phyloP scores from a whole-genome alignment of 1,284 basidiomycete species.

The Irpex sp. region DNA sequence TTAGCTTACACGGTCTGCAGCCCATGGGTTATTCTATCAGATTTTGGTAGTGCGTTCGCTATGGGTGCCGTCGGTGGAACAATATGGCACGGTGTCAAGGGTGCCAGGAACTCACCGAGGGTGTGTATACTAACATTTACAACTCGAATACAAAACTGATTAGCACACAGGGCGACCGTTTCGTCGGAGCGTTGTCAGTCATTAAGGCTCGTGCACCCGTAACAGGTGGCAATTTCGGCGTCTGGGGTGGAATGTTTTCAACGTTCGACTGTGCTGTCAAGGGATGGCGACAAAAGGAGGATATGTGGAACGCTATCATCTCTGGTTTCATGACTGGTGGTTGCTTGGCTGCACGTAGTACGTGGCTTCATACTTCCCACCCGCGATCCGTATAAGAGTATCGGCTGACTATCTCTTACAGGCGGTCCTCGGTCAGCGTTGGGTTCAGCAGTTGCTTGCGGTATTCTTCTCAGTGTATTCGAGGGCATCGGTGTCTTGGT shows the following conservation, averaged over 20 bases:
- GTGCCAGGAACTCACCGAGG: slow-evolving; percentile 94
- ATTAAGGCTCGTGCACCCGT: slow-evolving; percentile 99
- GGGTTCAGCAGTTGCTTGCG: slow-evolving; percentile 94
- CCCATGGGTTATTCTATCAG: slow-evolving; percentile 98
- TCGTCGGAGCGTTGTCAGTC: slow-evolving; percentile 93
- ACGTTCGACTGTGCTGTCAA: slow-evolving; percentile 99
- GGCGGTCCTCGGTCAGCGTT: slow-evolving; percentile 94
- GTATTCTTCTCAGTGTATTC: slow-evolving; percentile 96
- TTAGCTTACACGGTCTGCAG: slow-evolving; percentile 48
- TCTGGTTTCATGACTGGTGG: slow-evolving; percentile 99
- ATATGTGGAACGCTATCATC: slow-evolving; percentile 99
- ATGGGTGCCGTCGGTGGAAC: slow-evolving; percentile 97
- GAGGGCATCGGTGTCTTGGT: slow-evolving; percentile 94
- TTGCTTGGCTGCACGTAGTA: slow-evolving; percentile 93
- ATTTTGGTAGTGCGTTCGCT: slow-evolving; percentile 96
- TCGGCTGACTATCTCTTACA: slow-evolving; percentile 40
- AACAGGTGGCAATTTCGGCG: slow-evolving; percentile 97
- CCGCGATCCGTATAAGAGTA: neutral
- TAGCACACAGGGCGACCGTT: slow-evolving; percentile 84
- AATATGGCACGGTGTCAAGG: slow-evolving; percentile 99
- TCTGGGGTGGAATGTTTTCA: slow-evolving; percentile 98
- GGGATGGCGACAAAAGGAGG: slow-evolving; percentile 97
- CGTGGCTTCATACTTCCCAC: slow-evolving; percentile 45
- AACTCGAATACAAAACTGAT: slow-evolving; percentile 5
- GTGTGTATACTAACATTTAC: slow-evolving; percentile 54